Evolutionary conservation across 805 yeast genomes (phyloP), one percentile per base, ranked within the genome.

Genomic region (Torulaspora gathmanii): DNA sequence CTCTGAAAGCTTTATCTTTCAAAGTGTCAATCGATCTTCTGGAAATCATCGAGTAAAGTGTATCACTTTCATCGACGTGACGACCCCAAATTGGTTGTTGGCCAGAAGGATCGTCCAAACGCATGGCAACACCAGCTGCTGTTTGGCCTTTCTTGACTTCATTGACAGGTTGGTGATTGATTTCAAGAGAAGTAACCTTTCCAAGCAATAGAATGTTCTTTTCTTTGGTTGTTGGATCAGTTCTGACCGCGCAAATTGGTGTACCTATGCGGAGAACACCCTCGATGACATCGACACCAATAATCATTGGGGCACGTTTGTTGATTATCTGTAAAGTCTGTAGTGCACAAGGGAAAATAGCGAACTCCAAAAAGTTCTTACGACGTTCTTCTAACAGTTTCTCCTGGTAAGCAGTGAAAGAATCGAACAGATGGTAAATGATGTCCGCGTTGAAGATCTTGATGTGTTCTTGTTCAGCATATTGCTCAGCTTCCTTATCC

Each of bases 11-110:
- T 33, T 96, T 95, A 61, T 93, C 99, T 72, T 93, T 93, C 76
- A 93, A 80, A n/a, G 95, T 86, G 66, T 93, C 97, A 57, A 93
- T 90, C 28, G 96, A 86, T 68, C 75, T 86, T 75, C 99, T 82
- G 10, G 93, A 65, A 53, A 93, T 78, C 71, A 85, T 75, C n/a
- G 99, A 91, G 70, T 90, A 93, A 63, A 93, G 73, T 37, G 78
- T 75, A 68, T 93, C 99, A 47, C 79, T 73, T 70, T 93, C 99
- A 67, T 89, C 96, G 57, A 93, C 95, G 64, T 93, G 99, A 73
- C 99, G 87, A 52, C 99, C 99, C 98, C 98, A 93, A 11, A 87
- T 82, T 44, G 99, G 98, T 71, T 89, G 96, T 53, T 86, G 91
- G 47, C 85, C 75, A 35, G 95, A 85, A 54, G 95, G 90, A 58